Evolutionary conservation across 1,284 basidiomycete genomes (phyloP), one percentile per base, ranked within the genome.

Genomic region (Moesziomyces parantarcticus): DNA sequence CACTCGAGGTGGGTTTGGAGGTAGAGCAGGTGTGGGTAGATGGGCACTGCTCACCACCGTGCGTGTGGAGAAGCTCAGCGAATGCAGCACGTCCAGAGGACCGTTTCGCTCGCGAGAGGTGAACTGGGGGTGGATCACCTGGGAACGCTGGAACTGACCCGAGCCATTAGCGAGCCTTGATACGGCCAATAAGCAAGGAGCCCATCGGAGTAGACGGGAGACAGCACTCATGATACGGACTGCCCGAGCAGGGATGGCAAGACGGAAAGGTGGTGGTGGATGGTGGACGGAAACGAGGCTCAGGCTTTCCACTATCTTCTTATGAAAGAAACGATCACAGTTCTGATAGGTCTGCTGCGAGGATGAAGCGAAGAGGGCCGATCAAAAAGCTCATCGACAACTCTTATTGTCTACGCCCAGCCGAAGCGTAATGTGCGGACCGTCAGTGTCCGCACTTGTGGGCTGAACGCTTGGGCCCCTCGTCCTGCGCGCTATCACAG

Each of bases 181-280:
- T 1, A 64, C 29, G 9, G 53, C 67, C 57, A 50, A 70, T 16
- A 70, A 45, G 50, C 58, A 70, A 1, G 67, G 67, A 2, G 53
- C 54, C 57, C 57, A 63, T 29, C 42, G 40, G 13, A 65, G 21
- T n/a, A 64, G 50, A 40, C 67, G 57, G 18, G 47, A 43, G n/a
- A 61, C 36, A 5, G 50, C 55, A 51, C 60, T 60, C 67, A 70
- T 70, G n/a, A 25, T 29, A 10, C 44, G 5, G 2, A 9, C 5
- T 14, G 13, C 34, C 14, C 29, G 21, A 20, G 7, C 13, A 14
- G 25, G 40, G 26, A 26, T 16, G 13, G 22, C 39, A 26, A 23
- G 42, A 25, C 25, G 43, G 43, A 20, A 22, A 20, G 40, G 50
- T 23, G 26, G 40, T 21, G 45, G 29, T 46, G 14, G 23, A 21